phyloP scores from a whole-genome alignment of 2,329 filamentous ascomycete genomes.

The Apiospora hydei region DNA sequence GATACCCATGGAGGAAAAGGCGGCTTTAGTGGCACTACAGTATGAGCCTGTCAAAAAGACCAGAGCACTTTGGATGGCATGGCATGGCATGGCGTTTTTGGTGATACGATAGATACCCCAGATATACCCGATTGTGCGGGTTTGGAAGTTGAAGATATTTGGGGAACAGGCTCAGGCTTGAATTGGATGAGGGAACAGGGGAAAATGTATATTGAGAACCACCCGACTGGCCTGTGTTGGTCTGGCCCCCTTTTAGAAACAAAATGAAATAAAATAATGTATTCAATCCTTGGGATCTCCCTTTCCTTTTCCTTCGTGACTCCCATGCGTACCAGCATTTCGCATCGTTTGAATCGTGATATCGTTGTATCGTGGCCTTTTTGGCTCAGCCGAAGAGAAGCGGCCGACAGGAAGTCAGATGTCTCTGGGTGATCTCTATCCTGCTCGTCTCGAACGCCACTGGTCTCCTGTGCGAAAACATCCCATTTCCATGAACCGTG shows the following conservation, averaged over 20 bases:
- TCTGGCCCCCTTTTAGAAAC: not conserved
- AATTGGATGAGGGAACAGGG: not conserved
- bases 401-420: not conserved
- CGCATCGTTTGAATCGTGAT: not conserved
- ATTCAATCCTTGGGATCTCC: not conserved
- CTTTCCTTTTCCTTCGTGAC: not conserved
- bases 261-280: not conserved
- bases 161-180: not conserved
- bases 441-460: not conserved
- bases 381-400: not conserved
- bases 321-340: not conserved
- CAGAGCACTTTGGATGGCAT: not conserved
- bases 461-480: not conserved
- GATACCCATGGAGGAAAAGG: constrained; percentile 2
- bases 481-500: not conserved
- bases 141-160: not conserved
- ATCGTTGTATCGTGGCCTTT: not conserved
- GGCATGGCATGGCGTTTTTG: constrained; percentile 9
- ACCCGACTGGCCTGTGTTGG: not conserved
- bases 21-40: not conserved
- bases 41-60: not conserved
- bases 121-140: not conserved
- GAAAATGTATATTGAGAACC: not conserved
- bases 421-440: not conserved
- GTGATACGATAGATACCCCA: constrained; percentile 1